Conservation (phyloP, 257 asterid genomes). For the Jacaranda copaia region DNA sequence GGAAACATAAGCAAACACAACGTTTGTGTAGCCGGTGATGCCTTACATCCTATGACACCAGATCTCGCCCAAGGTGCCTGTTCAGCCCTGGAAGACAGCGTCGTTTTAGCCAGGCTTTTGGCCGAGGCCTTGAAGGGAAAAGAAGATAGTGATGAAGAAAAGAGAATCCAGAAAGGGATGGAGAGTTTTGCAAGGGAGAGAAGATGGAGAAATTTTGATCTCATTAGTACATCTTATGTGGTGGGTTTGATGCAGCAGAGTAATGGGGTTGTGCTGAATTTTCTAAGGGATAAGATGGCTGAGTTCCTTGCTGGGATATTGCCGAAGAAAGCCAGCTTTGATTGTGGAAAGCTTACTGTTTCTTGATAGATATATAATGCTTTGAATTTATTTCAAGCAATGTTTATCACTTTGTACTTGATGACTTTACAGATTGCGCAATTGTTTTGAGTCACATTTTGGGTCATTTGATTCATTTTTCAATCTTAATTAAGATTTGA, state of each 20-base stretch:
- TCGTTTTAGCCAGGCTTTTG: constrained; percentile 41
- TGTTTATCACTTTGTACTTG: background rate
- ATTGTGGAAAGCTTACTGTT: constrained; percentile 50
- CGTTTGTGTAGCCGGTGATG: constrained; percentile 47
- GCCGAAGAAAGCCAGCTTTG: constrained; percentile 43
- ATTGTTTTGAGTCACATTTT: background rate
- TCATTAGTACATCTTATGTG: constrained; percentile 41
- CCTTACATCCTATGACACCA: constrained; percentile 58
- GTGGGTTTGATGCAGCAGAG: constrained; percentile 46
- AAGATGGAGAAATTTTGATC: constrained; percentile 52
- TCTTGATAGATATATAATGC: constrained; percentile 20
- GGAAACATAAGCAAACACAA: constrained; percentile 46
- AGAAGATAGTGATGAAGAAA: constrained; percentile 1
- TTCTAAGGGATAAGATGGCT: constrained; percentile 45
- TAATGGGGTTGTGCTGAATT: constrained; percentile 40
- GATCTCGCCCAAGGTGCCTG: constrained; percentile 54
- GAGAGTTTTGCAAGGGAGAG: constrained; percentile 47
- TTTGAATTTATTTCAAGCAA: background rate
- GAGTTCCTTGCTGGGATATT: constrained; percentile 33
- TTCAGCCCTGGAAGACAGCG: constrained; percentile 45
- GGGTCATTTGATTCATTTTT: background rate
- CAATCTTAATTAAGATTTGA: background rate
- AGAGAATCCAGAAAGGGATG: constrained; percentile 28
- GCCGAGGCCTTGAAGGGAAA: constrained; percentile 34
- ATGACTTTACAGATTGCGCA: too few relatives aligned